Evolutionary conservation across 345 rosid species (phyloP).

Genomic region (Eucalyptus tenuipes): DNA sequence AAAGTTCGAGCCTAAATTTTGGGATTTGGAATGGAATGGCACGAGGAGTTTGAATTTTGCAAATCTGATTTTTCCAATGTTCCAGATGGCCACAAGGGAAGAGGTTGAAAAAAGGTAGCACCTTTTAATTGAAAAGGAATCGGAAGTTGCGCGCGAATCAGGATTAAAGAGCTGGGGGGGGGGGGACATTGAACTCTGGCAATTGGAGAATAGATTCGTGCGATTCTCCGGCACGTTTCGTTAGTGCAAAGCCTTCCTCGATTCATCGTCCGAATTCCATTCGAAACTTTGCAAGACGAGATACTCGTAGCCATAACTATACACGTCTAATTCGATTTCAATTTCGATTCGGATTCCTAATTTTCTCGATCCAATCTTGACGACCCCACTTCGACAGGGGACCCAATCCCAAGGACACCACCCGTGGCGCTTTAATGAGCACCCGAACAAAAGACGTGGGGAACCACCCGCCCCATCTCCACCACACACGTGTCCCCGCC

Average conservation of each 20-base stretch:
- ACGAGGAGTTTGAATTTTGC: background rate
- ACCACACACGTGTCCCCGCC: background rate
- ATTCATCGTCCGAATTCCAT: no score
- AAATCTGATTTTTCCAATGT: background rate
- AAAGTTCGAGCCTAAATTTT: background rate
- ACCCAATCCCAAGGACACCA: background rate
- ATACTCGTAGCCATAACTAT: rapidly evolving
- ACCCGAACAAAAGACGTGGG: background rate
- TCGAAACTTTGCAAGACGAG: background rate
- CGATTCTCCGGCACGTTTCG: background rate
- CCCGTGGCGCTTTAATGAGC: background rate
- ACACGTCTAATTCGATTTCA: background rate
- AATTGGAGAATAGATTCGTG: no score
- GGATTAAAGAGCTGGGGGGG: no score
- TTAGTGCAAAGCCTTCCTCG: background rate
- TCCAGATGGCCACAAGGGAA: background rate
- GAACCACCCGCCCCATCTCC: background rate
- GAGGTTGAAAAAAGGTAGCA: background rate
- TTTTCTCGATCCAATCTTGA: background rate
- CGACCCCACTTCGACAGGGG: background rate
- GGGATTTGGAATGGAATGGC: background rate
- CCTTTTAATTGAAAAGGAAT: background rate
- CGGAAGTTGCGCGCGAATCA: no score
- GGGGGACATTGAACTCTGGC: rapidly evolving
- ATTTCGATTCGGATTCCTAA: no score